Base-by-base conservation (phyloP, 2,329 filamentous ascomycete species). In the Alternaria conjuncta region DNA sequence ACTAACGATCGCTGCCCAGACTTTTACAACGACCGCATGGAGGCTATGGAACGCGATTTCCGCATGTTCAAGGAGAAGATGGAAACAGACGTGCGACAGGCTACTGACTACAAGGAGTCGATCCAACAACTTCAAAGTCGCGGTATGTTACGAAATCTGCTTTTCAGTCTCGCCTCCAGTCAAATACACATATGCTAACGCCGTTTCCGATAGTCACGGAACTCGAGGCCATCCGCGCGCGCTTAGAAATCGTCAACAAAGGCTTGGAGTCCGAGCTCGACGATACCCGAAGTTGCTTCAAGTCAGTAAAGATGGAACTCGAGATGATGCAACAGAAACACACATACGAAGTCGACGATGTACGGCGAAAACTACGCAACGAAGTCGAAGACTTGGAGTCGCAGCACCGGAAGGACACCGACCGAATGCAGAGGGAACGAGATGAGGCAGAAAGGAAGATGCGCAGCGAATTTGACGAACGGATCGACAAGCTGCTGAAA, bases 21-120 rank as follows among this genome's bases (percentile, higher is more conserved):
- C 74, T 95, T 91, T 86, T 93, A 97, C 78, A 90, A 94, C 71
- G 88, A 88, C 65, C 89, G 90, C 68, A 86, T 97, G 70, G 89
- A 90, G 66, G 87, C 89, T 63, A 90, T 97, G 81, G 92, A 97
- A 55, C 75, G 72, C 84, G 85, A 95, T 73, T 93, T 93, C 75
- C 86, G 87, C 51, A 84, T 86, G 63, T 84, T 98, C 65, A 90
- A 91, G 74, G 86, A 90, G 61, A 90, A 91, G 67, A 88, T 97
- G 75, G 88, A 89, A 62, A 86, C 86, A 30, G 89, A 91, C 21
- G 86, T 90, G 11, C 86, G 86, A 44, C 89, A 93, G 58, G 89
- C 88, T 71, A 90, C 87, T 60, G 86, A 85, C 6, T 84, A 93
- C 64, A 93, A 95, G 71, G 91, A 96, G 66, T 87, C 90, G 0